These are phyloP conservation scores for Fagopyrum homotropicum DNA, from an alignment of 148 eudicot species.

Conservation along the genomic window DNA sequence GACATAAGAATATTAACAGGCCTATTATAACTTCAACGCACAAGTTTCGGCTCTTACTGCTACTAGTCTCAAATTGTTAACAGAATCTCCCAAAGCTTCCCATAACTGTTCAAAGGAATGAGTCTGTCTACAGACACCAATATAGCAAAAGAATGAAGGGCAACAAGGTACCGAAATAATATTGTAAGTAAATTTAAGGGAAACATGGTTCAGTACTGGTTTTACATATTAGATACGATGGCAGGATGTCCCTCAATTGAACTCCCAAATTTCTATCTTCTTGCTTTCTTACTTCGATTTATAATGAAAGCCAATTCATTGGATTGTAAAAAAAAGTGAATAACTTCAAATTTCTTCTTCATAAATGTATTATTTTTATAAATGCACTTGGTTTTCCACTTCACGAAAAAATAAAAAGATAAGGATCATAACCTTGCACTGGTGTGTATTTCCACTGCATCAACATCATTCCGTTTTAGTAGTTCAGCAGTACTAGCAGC, in stretches of 20 bases:
- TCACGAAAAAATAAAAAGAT: not conserved
- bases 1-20: not conserved
- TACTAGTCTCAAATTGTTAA: slow-evolving; percentile 50
- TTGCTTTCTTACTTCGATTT: not conserved
- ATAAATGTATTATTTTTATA: not conserved
- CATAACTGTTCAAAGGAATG: slow-evolving; percentile 54
- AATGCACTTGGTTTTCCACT: not conserved
- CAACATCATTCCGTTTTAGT: slow-evolving; percentile 59
- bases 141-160: not conserved
- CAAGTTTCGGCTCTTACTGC: slow-evolving; percentile 42
- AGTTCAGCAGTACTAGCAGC: slow-evolving; percentile 58
- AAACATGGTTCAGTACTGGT: not conserved
- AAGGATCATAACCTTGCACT: slow-evolving; percentile 57
- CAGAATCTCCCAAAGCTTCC: slow-evolving; percentile 62
- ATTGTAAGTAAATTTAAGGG: not conserved
- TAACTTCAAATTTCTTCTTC: not conserved
- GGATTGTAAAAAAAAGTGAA: not conserved
- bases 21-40: not conserved
- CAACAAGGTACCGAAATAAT: not conserved
- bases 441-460: slow-evolving; percentile 90
- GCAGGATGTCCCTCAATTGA: not conserved
- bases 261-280: not conserved
- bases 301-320: not conserved
- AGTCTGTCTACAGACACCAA: slow-evolving; percentile 37
- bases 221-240: not conserved